Percentiles rank a stretch among this genome's conserved stretches.
phyloP scores from a whole-genome alignment of 2,329 filamentous ascomycete genomes.

The Aschersonia sp. region DNA sequence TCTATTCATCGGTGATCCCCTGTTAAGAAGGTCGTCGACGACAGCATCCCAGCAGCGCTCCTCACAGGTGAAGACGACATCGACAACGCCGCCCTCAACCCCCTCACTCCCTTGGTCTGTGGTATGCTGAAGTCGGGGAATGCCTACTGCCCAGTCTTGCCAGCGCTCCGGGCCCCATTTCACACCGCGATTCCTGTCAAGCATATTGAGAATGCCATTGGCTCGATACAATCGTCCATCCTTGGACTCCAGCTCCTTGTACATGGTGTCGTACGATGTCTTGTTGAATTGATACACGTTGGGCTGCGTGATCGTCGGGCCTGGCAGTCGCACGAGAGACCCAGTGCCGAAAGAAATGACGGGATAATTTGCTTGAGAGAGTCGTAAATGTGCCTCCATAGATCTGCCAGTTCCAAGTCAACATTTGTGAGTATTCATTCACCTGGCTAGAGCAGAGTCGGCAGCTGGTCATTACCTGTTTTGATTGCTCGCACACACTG shows the following conservation, averaged over 20 bases:
- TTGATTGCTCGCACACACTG: conserved; percentile 97
- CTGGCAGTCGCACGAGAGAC: conserved; percentile 83
- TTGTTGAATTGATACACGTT: conserved; percentile 98
- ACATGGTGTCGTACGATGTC: conserved; percentile 90
- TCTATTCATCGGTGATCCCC: conserved; percentile 75
- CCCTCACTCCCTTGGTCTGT: conserved; percentile 66
- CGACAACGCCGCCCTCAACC: conserved; percentile 78
- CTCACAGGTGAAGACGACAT: conserved; percentile 93
- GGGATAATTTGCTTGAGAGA: conserved; percentile 78
- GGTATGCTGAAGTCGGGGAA: conserved; percentile 64
- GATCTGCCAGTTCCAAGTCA: conserved; percentile 11
- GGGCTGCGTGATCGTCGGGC: conserved; percentile 79
- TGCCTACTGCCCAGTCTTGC: conserved; percentile 90
- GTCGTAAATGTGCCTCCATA: conserved; percentile 95
- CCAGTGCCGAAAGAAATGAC: conserved; percentile 97
- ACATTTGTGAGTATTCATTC: not conserved
- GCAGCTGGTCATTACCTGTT: conserved; percentile 53
- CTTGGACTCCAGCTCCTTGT: conserved; percentile 75
- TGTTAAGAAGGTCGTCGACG: conserved; percentile 77
- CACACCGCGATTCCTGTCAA: conserved; percentile 77
- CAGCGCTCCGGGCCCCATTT: conserved; percentile 95
- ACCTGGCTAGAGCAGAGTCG: not conserved
- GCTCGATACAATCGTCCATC: conserved; percentile 77
- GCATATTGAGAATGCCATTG: conserved; percentile 92
- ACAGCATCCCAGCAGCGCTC: conserved; percentile 98